Percentiles rank a stretch among this genome's conserved stretches.
Evolutionary conservation across 75 land plant species (phyloP).

Genomic region (Selaginella tamariscina): DNA sequence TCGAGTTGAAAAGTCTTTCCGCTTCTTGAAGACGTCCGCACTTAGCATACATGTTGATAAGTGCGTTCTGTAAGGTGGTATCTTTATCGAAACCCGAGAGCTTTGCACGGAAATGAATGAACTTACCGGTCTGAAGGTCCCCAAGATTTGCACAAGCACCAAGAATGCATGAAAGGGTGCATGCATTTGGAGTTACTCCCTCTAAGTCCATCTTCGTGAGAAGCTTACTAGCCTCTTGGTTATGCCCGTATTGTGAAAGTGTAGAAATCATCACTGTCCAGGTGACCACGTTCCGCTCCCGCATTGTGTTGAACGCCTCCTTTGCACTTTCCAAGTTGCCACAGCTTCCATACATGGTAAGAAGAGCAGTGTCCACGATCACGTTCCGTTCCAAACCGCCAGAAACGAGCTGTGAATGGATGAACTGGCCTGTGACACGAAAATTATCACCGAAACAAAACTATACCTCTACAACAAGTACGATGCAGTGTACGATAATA

Average conservation of each 20-base stretch:
- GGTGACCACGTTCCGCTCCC: neutral
- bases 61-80: neutral
- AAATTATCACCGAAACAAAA: too few relatives aligned
- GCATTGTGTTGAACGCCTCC: neutral
- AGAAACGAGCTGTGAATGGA: neutral
- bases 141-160: neutral
- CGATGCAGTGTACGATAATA: too few relatives aligned
- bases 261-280: slow-evolving; percentile 4
- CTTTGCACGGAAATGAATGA: neutral
- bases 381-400: neutral
- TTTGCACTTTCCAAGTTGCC: slow-evolving; percentile 1
- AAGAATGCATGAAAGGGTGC: neutral
- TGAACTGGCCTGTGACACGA: too few relatives aligned
- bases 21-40: neutral
- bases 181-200: neutral
- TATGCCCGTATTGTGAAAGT: neutral
- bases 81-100: neutral
- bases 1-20: neutral
- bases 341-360: slow-evolving; percentile 9
- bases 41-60: slow-evolving; percentile 13
- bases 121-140: neutral
- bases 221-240: neutral
- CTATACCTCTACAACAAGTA: too few relatives aligned
- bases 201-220: neutral
- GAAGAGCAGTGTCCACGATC: slow-evolving; percentile 1